Evolutionary conservation across 2,329 filamentous ascomycete genomes (phyloP).

Genomic region (Pezicula neosporulosa): DNA sequence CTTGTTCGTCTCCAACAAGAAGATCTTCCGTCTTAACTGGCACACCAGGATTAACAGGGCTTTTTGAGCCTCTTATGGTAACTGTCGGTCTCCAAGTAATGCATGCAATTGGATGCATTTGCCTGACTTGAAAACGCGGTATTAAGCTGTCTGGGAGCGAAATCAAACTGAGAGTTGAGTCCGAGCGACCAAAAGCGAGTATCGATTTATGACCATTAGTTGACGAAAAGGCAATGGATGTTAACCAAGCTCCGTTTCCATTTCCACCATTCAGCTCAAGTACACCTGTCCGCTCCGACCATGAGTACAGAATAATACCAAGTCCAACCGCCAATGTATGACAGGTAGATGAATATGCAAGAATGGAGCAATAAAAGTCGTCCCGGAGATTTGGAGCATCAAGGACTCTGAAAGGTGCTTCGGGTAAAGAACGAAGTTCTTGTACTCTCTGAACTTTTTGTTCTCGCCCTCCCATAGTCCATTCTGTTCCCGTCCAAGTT

Average conservation of each 20-base stretch:
- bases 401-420: constrained; percentile 79
- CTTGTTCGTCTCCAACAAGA: constrained; percentile 79
- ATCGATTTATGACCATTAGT: constrained; percentile 71
- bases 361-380: constrained; percentile 90
- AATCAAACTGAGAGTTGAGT: constrained; percentile 74
- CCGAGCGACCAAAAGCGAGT: constrained; percentile 78
- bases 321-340: constrained; percentile 82
- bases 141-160: constrained; percentile 65
- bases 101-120: constrained; percentile 72
- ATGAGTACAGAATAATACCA: constrained; percentile 76
- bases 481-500: constrained; percentile 29
- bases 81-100: constrained; percentile 73
- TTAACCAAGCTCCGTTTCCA: constrained; percentile 61
- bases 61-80: constrained; percentile 48
- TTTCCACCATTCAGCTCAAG: constrained; percentile 45
- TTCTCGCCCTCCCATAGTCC: constrained; percentile 20
- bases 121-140: constrained; percentile 71
- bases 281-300: constrained; percentile 76
- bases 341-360: constrained; percentile 77
- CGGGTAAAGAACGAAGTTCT: constrained; percentile 51
- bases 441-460: constrained; percentile 23
- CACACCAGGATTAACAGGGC: constrained; percentile 37
- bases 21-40: constrained; percentile 74
- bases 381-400: constrained; percentile 88
- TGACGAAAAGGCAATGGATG: constrained; percentile 89